These are phyloP conservation scores for Malus asiatica DNA, from an alignment of 306 rosid species.

Conservation along the genomic window DNA sequence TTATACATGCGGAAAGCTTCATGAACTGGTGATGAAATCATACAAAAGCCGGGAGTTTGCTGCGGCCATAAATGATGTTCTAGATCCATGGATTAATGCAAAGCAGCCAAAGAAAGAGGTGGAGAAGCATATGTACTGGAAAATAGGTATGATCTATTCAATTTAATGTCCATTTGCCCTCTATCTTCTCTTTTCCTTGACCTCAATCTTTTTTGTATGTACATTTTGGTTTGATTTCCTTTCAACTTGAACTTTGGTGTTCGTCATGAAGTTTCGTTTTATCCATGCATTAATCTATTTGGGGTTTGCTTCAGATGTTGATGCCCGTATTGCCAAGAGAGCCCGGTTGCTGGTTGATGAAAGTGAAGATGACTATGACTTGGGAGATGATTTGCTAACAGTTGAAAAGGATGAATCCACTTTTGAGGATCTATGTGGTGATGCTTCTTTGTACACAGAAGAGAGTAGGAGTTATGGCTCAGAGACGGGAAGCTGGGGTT, in stretches of 20 bases:
- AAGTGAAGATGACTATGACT: conserved; percentile 61
- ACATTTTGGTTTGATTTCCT: background rate
- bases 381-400: conserved; percentile 40
- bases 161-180: background rate
- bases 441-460: conserved; percentile 38
- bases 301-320: conserved; percentile 48
- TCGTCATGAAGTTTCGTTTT: background rate
- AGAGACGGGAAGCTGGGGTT: conserved; percentile 59
- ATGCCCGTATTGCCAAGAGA: conserved; percentile 66
- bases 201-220: conserved; percentile 4
- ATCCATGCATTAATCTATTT: background rate
- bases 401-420: conserved; percentile 45
- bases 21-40: conserved; percentile 90
- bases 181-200: background rate
- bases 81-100: conserved; percentile 96
- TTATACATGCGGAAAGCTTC: conserved; percentile 81
- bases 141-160: conserved; percentile 51
- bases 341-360: conserved; percentile 62
- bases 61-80: conserved; percentile 87
- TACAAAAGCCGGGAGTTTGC: conserved; percentile 94
- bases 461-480: conserved; percentile 37
- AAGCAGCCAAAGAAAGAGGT: conserved; percentile 90
- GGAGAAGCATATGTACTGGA: conserved; percentile 77
- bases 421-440: conserved; percentile 74
- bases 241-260: background rate